Evolutionary conservation across 805 yeast genomes (phyloP).

Genomic region (Teunomyces stri): DNA sequence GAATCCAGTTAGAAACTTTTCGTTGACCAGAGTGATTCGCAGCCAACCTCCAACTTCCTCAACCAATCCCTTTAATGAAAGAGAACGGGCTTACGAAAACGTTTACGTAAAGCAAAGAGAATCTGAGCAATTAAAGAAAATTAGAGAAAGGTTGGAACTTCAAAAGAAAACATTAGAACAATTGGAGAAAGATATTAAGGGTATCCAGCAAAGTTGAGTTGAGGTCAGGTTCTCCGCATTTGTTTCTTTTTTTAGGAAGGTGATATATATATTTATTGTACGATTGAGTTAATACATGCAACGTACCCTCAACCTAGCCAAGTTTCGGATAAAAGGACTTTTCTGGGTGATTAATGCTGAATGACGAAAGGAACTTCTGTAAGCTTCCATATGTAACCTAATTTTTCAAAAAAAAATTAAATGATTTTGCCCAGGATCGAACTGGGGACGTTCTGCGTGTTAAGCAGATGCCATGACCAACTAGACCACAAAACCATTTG

Average conservation of each 20-base stretch:
- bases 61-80: constrained; percentile 51
- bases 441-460: constrained; percentile 99
- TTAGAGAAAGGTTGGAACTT: constrained; percentile 71
- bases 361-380: too few relatives aligned
- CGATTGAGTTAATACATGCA: neutral
- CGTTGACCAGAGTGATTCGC: constrained; percentile 21
- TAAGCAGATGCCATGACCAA: constrained; percentile 99
- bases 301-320: neutral
- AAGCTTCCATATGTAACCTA: too few relatives aligned
- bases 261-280: neutral
- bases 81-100: constrained; percentile 91
- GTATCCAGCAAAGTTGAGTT: constrained; percentile 1
- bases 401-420: constrained; percentile 5
- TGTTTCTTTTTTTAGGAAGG: neutral
- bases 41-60: constrained; percentile 14
- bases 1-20: constrained; percentile 25
- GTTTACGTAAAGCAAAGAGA: constrained; percentile 82
- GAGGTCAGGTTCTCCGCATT: neutral
- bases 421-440: constrained; percentile 99
- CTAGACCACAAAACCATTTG: constrained; percentile 93
- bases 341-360: too few relatives aligned
- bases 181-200: constrained; percentile 48
- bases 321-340: neutral
- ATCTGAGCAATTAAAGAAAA: constrained; percentile 74
- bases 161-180: constrained; percentile 59